A percentile compares a stretch with the other conserved stretches of the same genome.
These are phyloP conservation scores for Aspergillus brunneoviolaceus DNA, from an alignment of 2,329 filamentous ascomycete species.

Conservation along the genomic window DNA sequence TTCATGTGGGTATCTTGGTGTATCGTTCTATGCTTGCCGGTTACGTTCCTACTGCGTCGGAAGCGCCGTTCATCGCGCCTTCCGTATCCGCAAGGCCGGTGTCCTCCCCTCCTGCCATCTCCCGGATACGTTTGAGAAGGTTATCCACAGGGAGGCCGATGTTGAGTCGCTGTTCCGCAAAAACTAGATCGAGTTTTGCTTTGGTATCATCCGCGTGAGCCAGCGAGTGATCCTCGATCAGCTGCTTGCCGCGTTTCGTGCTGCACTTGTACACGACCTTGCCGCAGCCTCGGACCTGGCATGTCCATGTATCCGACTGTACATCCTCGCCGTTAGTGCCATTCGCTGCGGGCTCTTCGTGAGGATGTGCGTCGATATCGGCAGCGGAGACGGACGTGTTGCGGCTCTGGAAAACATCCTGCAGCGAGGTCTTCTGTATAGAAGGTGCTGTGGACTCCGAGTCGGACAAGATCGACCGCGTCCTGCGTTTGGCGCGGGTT, in stretches of 20 bases:
- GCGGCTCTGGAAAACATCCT: slow-evolving; percentile 28
- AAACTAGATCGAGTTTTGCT: slow-evolving; percentile 36
- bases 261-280: slow-evolving; percentile 33
- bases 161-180: slow-evolving; percentile 38
- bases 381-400: slow-evolving; percentile 20
- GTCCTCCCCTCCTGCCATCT: slow-evolving; percentile 24
- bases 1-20: slow-evolving; percentile 3
- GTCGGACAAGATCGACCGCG: slow-evolving; percentile 31
- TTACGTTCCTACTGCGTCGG: slow-evolving; percentile 17
- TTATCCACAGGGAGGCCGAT: slow-evolving; percentile 33
- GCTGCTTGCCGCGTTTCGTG: slow-evolving; percentile 33
- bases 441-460: slow-evolving; percentile 21
- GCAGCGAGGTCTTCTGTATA: slow-evolving; percentile 27
- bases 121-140: slow-evolving; percentile 34
- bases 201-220: slow-evolving; percentile 38
- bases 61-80: slow-evolving; percentile 14
- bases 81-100: slow-evolving; percentile 15
- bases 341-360: slow-evolving; percentile 14
- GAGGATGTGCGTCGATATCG: slow-evolving; percentile 7
- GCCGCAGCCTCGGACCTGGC: slow-evolving; percentile 34
- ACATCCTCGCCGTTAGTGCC: slow-evolving; percentile 14
- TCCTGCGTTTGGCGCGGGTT: slow-evolving; percentile 31
- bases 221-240: slow-evolving; percentile 34
- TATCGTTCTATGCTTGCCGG: neutral
- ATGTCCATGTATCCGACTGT: slow-evolving; percentile 35